These are phyloP conservation scores for Cladorrhinum sp. DNA, from an alignment of 2,329 filamentous ascomycete genomes.

Conservation along the genomic window DNA sequence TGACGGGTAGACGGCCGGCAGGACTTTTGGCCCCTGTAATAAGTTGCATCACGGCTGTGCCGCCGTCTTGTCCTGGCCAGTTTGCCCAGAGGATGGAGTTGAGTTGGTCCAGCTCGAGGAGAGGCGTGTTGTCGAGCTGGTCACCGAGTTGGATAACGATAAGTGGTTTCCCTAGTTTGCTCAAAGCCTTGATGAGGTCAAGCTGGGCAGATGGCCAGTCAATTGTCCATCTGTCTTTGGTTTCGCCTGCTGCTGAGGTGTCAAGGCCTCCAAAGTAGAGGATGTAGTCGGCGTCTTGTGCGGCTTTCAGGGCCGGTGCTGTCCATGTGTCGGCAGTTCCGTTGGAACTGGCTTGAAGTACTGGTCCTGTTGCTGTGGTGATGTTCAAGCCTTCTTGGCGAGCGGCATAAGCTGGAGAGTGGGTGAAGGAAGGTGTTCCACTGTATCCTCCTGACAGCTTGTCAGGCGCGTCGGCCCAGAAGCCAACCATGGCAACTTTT, in stretches of 20 bases:
- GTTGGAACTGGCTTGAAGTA: conserved; percentile 26
- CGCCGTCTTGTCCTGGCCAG: conserved; percentile 59
- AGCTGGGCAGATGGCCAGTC: conserved; percentile 52
- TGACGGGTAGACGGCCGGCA: conserved; percentile 53
- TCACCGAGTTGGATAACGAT: conserved; percentile 50
- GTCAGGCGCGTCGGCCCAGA: conserved; percentile 54
- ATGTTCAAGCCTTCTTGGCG: conserved; percentile 43
- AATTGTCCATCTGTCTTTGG: conserved; percentile 47
- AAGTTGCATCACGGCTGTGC: conserved; percentile 51
- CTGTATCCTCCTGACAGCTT: conserved; percentile 59
- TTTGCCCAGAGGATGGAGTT: conserved; percentile 54
- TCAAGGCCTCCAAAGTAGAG: conserved; percentile 56
- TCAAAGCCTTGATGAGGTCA: conserved; percentile 46
- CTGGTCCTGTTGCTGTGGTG: conserved; percentile 38
- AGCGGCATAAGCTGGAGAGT: conserved; percentile 51
- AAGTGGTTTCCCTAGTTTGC: conserved; percentile 44
- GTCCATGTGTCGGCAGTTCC: conserved; percentile 33
- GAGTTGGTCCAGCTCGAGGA: conserved; percentile 46
- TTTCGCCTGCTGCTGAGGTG: conserved; percentile 49
- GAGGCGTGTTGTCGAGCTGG: conserved; percentile 48
- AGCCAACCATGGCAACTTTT: conserved; percentile 53
- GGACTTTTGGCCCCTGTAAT: conserved; percentile 48
- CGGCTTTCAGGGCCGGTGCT: conserved; percentile 36
- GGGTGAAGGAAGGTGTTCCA: conserved; percentile 53
- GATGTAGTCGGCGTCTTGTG: conserved; percentile 48